Percentiles rank a stretch among this genome's conserved stretches.
Conservation (phyloP, 1,139 yeast genomes). For the Suzukiozyma palmioleophila region DNA sequence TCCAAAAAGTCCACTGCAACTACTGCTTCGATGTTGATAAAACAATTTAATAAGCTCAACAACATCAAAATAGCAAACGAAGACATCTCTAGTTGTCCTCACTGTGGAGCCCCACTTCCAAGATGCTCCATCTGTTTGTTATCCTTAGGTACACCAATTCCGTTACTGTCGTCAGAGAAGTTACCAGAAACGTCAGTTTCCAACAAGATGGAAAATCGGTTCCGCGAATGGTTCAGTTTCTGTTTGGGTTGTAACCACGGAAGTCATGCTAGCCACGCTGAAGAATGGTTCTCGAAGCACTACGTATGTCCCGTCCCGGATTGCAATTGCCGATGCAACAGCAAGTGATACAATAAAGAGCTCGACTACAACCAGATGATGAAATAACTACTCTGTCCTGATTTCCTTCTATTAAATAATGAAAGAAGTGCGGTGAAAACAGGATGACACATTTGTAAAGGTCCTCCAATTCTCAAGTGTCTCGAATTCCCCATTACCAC, state of each 20-base stretch:
- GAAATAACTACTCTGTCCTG: no score
- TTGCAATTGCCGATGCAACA: conserved; percentile 77
- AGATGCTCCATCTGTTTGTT: conserved; percentile 85
- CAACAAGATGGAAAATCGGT: conserved; percentile 30
- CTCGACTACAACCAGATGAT: no score
- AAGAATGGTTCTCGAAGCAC: conserved; percentile 90
- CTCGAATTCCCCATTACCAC: no score
- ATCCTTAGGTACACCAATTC: conserved; percentile 72
- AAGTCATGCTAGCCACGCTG: conserved; percentile 91
- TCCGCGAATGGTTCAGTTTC: conserved; percentile 79
- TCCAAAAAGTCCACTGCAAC: conserved; percentile 22
- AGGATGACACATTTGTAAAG: no score
- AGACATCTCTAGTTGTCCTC: conserved; percentile 57
- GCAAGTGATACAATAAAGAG: no score
- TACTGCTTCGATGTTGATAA: conserved; percentile 28
- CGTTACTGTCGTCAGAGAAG: conserved; percentile 26
- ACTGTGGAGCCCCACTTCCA: conserved; percentile 87
- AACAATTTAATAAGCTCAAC: conserved; percentile 35
- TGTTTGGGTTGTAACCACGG: conserved; percentile 92
- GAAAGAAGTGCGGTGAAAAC: no score
- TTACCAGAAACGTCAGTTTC: conserved; percentile 12
- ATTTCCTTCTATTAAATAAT: no score
- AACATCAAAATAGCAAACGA: conserved; percentile 14
- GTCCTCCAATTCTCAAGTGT: no score
- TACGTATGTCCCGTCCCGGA: conserved; percentile 92